A percentile compares a stretch with the other conserved stretches of the same genome.
phyloP scores from a whole-genome alignment of 2,329 filamentous ascomycete genomes.

The Phaeosphaeria sp. region DNA sequence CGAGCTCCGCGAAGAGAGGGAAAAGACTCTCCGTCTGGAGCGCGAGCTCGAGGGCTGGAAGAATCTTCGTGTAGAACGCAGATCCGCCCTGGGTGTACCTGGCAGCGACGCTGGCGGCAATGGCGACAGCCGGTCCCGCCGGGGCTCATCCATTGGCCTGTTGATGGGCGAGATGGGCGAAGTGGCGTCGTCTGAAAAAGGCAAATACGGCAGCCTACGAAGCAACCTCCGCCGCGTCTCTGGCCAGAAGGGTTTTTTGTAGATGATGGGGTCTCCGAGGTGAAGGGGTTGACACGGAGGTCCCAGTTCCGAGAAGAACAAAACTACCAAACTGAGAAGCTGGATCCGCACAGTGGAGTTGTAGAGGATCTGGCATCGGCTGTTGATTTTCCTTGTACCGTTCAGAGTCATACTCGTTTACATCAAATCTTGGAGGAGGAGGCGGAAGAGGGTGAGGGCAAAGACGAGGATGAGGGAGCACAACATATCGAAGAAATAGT shows the following conservation, averaged over 20 bases:
- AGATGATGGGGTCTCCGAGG: slow-evolving; percentile 44
- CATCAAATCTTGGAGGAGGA: neutral
- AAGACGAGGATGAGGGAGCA: neutral
- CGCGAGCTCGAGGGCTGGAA: slow-evolving; percentile 87
- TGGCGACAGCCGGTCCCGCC: slow-evolving; percentile 50
- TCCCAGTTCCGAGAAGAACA: slow-evolving; percentile 30
- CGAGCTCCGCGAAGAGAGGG: slow-evolving; percentile 86
- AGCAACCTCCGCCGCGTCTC: slow-evolving; percentile 51
- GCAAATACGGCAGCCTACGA: slow-evolving; percentile 41
- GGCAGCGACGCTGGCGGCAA: slow-evolving; percentile 50
- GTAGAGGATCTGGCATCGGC: slow-evolving; percentile 27
- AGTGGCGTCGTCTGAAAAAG: slow-evolving; percentile 37
- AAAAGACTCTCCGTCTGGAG: slow-evolving; percentile 82
- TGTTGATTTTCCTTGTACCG: slow-evolving; percentile 9
- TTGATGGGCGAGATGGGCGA: slow-evolving; percentile 47
- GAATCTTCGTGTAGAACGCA: slow-evolving; percentile 68
- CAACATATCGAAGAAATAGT: slow-evolving; percentile 22
- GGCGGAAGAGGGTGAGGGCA: neutral
- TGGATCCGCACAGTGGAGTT: slow-evolving; percentile 39
- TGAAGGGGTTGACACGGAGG: slow-evolving; percentile 33
- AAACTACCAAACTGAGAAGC: slow-evolving; percentile 11
- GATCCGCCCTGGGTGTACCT: slow-evolving; percentile 44
- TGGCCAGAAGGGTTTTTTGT: slow-evolving; percentile 60
- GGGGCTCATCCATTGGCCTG: slow-evolving; percentile 53
- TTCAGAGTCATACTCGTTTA: neutral